Evolutionary conservation across 768 basidiomycete genomes (phyloP), one percentile per base, ranked within the genome.

Genomic region (Pilatotrama ljubarskyi): DNA sequence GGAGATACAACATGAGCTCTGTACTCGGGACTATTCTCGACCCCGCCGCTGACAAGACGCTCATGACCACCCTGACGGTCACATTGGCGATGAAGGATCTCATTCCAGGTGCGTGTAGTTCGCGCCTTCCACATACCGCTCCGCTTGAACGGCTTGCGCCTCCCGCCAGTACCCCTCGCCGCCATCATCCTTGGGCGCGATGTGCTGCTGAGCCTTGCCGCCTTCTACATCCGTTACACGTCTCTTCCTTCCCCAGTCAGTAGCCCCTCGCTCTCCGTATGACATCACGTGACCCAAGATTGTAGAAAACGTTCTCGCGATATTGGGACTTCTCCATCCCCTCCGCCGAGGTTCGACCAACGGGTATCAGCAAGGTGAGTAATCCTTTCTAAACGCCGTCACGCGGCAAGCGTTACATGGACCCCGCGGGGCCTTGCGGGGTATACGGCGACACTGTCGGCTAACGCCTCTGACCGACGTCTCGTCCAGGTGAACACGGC

Each of bases 281-380:
- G 37, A 22, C 26, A 26, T 62, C 58, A 60, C 56, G 48, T 60
- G 62, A 57, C 55, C 40, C 26, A 10, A n/a, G 25, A 26, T 1
- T 36, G 14, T 72, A 95, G 91, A 92, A 93, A 93, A 97, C 95
- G 0, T 89, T 93, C 69, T 72, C 77, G 24, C 85, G 97, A 35
- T 99, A 98, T 74, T 99, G 95, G 92, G 92, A 98, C 71, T 93
- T 97, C 63, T 91, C 91, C 10, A 85, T 97, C 51, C 94, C 97
- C 1, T 96, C 95, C 1, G 96, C 94, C 1, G 95, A 97, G 74
- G 94, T 98, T 13, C 84, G 84, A 29, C 96, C 96, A 0, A 98
- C 97, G 11, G 75, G 74, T n/a, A 95, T 99, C 51, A 96, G 93
- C 79, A 98, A 96, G 80, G 92, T 90, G 20, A 46, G 44, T 10